Evolutionary conservation across 1,284 basidiomycete genomes (phyloP).

Genomic region (Sporisorium sorghi): DNA sequence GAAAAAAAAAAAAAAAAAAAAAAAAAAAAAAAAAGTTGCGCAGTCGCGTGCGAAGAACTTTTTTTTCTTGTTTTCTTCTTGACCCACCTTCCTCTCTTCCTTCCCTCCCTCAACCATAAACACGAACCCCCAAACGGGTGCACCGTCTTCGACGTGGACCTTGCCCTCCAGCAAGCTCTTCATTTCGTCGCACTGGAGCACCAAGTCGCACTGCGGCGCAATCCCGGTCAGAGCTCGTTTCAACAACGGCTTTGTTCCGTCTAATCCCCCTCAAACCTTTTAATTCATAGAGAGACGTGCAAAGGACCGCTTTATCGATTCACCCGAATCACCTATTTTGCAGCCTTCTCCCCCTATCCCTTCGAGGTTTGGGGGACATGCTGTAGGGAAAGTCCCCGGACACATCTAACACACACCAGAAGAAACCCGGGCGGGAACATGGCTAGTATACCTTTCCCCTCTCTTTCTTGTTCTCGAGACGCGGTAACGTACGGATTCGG

Average conservation of each 20-base stretch:
- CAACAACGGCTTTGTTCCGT: slow-evolving; percentile 21
- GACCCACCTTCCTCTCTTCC: slow-evolving; percentile 3
- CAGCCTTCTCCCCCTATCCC: slow-evolving; percentile 43
- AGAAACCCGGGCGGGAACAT: slow-evolving; percentile 21
- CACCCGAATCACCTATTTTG: slow-evolving; percentile 31
- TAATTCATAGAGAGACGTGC: slow-evolving; percentile 44
- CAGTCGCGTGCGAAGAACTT: slow-evolving; percentile 14
- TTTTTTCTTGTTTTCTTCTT: slow-evolving; percentile 12
- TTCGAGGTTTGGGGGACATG: too few relatives aligned
- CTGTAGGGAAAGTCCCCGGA: slow-evolving; percentile 62
- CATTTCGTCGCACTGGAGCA: slow-evolving; percentile 1
- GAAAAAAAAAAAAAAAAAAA: too few relatives aligned
- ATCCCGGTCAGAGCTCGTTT: slow-evolving; percentile 6
- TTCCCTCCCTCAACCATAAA: slow-evolving; percentile 18
- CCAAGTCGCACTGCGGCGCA: slow-evolving; percentile 5
- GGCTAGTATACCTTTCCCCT: slow-evolving; percentile 15
- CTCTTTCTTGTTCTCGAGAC: slow-evolving; percentile 1
- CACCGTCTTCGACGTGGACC: slow-evolving; percentile 6
- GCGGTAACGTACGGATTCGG: slow-evolving; percentile 42
- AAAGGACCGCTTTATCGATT: slow-evolving; percentile 52
- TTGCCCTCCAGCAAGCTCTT: not conserved
- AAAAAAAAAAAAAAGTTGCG: not conserved
- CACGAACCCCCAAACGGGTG: slow-evolving; percentile 17
- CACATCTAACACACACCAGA: slow-evolving; percentile 39
- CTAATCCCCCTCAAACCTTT: not conserved